phyloP scores from a whole-genome alignment of 371 early-diverging fungal species.

The Sporodiniella umbellata region DNA sequence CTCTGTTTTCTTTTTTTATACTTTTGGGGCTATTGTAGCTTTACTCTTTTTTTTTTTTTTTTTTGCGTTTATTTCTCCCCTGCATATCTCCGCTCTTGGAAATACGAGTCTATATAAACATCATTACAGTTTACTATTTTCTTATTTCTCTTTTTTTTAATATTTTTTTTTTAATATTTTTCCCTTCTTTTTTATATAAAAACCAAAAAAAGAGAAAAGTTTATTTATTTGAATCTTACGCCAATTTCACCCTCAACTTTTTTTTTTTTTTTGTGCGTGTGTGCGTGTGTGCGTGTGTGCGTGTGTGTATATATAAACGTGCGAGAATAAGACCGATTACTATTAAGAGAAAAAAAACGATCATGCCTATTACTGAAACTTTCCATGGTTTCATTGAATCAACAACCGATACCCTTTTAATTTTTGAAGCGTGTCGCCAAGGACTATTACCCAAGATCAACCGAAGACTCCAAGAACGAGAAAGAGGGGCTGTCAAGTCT shows the following conservation, averaged over 20 bases:
- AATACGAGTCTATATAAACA: background rate
- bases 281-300: too few relatives aligned
- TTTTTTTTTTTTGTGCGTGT: too few relatives aligned
- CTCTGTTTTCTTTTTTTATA: too few relatives aligned
- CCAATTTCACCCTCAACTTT: too few relatives aligned
- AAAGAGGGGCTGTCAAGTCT: conserved; percentile 56
- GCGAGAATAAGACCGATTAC: too few relatives aligned
- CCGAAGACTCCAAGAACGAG: conserved; percentile 61
- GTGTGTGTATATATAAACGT: too few relatives aligned
- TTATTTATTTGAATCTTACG: too few relatives aligned
- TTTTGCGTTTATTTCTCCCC: background rate
- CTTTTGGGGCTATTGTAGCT: background rate
- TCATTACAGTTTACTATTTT: background rate
- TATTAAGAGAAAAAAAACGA: too few relatives aligned
- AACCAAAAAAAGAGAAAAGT: too few relatives aligned
- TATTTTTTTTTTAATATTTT: background rate
- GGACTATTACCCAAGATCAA: conserved; percentile 56
- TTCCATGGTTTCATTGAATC: conserved; percentile 55
- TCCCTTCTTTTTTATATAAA: background rate
- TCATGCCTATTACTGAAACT: conserved; percentile 39
- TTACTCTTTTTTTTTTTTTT: background rate
- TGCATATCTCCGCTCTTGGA: background rate
- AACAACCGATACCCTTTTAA: conserved; percentile 62
- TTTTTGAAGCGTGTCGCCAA: conserved; percentile 70
- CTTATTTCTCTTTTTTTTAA: background rate